Evolutionary conservation across 164 flowering plant genomes (phyloP).

Genomic region (Umbilicus rupestris): DNA sequence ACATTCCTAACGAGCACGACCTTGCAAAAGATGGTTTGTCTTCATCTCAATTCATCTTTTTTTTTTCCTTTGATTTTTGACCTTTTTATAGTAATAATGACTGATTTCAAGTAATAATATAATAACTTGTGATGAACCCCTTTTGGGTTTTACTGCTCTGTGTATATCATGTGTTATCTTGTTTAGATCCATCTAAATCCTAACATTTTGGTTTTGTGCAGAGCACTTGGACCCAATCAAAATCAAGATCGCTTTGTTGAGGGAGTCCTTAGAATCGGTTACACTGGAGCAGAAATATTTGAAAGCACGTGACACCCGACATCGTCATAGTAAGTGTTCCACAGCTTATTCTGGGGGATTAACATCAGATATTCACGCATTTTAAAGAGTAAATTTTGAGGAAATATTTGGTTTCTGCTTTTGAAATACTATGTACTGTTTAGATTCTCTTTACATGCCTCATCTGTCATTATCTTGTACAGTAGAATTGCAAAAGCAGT

Average conservation of each 20-base stretch:
- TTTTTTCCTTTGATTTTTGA: neutral
- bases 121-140: too few relatives aligned
- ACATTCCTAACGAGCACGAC: conserved; percentile 19
- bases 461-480: neutral
- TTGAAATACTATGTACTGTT: neutral
- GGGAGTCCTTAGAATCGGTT: conserved; percentile 14
- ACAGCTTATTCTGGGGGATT: neutral
- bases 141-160: neutral
- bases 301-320: conserved; percentile 14
- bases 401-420: neutral
- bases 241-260: conserved; percentile 13
- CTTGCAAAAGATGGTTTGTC: conserved; percentile 18
- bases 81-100: too few relatives aligned
- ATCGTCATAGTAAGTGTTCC: conserved; percentile 14
- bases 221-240: conserved; percentile 16
- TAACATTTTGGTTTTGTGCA: neutral
- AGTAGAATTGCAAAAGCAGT: neutral
- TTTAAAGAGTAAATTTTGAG: neutral
- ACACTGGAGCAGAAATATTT: conserved; percentile 14
- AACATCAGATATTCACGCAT: neutral
- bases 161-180: neutral
- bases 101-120: neutral
- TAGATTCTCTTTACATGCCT: neutral
- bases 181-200: neutral
- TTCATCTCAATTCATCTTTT: neutral